These are phyloP conservation scores for Coemansia sp. DNA, from an alignment of 192 early-diverging fungal genomes.

Conservation along the genomic window DNA sequence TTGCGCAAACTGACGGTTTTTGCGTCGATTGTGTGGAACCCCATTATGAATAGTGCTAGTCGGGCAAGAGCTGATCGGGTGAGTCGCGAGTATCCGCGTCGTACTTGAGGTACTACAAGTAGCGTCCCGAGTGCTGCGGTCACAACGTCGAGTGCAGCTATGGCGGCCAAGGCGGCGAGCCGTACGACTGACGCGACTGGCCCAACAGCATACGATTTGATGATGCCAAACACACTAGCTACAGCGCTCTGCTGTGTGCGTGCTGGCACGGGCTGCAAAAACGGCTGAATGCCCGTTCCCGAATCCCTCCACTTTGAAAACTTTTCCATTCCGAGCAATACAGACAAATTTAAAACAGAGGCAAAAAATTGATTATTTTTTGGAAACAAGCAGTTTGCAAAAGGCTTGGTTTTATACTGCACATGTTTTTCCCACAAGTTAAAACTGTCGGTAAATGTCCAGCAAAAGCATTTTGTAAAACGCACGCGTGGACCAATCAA, in stretches of 20 bases:
- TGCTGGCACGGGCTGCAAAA: conserved; percentile 66
- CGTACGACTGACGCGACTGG: conserved; percentile 47
- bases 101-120: too few relatives aligned
- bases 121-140: not conserved
- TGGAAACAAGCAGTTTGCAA: too few relatives aligned
- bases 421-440: not conserved
- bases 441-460: not conserved
- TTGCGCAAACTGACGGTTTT: conserved; percentile 64
- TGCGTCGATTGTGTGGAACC: conserved; percentile 73
- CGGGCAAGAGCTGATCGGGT: conserved; percentile 51
- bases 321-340: conserved; percentile 68
- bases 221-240: conserved; percentile 6
- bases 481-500: not conserved
- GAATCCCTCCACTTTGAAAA: conserved; percentile 85
- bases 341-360: not conserved
- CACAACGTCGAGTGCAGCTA: conserved; percentile 53
- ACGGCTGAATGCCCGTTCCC: conserved; percentile 89
- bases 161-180: conserved; percentile 47
- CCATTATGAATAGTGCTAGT: conserved; percentile 63
- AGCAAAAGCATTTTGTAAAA: not conserved
- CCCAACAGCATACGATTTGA: conserved; percentile 31
- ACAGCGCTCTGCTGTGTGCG: conserved; percentile 30
- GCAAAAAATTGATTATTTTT: not conserved
- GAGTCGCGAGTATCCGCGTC: conserved; percentile 6
- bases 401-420: not conserved